Percentiles rank a stretch among this genome's conserved stretches.
Conservation (phyloP, 306 rosid genomes). For the Arachis stenosperma region DNA sequence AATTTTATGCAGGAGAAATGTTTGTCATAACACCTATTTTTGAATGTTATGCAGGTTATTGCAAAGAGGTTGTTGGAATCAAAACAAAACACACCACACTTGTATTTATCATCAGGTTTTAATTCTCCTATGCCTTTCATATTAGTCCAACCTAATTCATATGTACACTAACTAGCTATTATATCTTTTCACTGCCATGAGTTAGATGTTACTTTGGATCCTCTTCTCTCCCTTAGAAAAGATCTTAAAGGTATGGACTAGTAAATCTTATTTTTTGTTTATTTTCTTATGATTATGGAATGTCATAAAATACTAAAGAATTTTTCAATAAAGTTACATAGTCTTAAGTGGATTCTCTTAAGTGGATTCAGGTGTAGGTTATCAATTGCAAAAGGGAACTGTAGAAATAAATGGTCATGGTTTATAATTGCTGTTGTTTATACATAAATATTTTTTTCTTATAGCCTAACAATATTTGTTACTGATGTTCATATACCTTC, state of each 20-base stretch:
- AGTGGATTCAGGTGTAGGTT: no score
- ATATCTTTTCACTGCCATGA: constrained; percentile 36
- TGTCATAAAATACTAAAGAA: no score
- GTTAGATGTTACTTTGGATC: constrained; percentile 84
- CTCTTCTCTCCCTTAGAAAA: constrained; percentile 90
- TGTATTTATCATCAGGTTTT: constrained; percentile 87
- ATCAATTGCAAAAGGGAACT: no score
- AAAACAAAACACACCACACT: constrained; percentile 85
- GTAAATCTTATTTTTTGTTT: constrained; percentile 19
- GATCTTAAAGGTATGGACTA: constrained; percentile 77
- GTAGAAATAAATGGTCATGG: no score
- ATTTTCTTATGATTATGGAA: no score
- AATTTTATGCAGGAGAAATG: constrained; percentile 56
- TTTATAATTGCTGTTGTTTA: no score
- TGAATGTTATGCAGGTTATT: constrained; percentile 67
- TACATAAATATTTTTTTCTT: no score
- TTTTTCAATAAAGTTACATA: no score
- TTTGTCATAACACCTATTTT: constrained; percentile 21
- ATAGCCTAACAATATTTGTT: no score
- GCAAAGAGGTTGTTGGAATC: constrained; percentile 93
- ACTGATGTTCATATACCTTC: no score
- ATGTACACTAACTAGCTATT: constrained; percentile 25
- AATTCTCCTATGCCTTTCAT: constrained; percentile 27
- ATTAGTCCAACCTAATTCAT: constrained; percentile 25
- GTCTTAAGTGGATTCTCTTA: no score